These are phyloP conservation scores for Pseudomicrostroma phylloplanum DNA, from an alignment of 1,284 basidiomycete species.

Conservation along the genomic window DNA sequence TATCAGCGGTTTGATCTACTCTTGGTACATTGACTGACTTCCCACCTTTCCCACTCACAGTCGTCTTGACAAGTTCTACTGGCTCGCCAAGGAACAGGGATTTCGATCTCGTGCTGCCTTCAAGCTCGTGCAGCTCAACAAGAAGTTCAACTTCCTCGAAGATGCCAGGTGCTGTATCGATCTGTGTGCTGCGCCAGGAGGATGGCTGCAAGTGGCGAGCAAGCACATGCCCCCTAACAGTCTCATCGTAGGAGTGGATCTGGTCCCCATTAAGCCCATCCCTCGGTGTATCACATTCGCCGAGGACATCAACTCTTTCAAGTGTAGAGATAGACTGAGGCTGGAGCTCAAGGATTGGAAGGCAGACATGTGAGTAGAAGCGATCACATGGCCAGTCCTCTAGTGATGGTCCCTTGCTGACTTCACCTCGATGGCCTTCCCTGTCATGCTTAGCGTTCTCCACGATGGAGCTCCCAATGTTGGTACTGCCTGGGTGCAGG, in stretches of 20 bases:
- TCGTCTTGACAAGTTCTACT: conserved; percentile 51
- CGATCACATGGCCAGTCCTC: too few species aligned
- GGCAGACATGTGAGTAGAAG: conserved; percentile 67
- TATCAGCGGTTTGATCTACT: neutral
- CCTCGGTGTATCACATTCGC: conserved; percentile 87
- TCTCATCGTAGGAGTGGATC: conserved; percentile 87
- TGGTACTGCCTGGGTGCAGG: conserved; percentile 98
- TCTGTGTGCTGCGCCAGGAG: conserved; percentile 96
- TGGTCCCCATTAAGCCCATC: conserved; percentile 93
- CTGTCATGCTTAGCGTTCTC: conserved; percentile 59
- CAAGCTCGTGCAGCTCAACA: conserved; percentile 98
- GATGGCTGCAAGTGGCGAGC: conserved; percentile 97
- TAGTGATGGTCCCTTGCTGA: neutral
- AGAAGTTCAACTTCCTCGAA: conserved; percentile 90
- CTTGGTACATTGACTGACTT: neutral
- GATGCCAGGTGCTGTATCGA: conserved; percentile 90
- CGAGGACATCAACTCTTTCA: conserved; percentile 87
- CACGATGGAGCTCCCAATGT: conserved; percentile 99
- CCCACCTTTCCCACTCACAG: conserved; percentile 10
- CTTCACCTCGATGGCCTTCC: too few species aligned
- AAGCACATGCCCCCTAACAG: conserved; percentile 97
- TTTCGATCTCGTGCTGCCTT: conserved; percentile 99
- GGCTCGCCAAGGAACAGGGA: conserved; percentile 75
- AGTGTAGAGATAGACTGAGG: conserved; percentile 81
- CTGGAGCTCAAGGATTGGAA: conserved; percentile 96